Conservation (phyloP, 306 rosid genomes). For the Parietaria judaica region DNA sequence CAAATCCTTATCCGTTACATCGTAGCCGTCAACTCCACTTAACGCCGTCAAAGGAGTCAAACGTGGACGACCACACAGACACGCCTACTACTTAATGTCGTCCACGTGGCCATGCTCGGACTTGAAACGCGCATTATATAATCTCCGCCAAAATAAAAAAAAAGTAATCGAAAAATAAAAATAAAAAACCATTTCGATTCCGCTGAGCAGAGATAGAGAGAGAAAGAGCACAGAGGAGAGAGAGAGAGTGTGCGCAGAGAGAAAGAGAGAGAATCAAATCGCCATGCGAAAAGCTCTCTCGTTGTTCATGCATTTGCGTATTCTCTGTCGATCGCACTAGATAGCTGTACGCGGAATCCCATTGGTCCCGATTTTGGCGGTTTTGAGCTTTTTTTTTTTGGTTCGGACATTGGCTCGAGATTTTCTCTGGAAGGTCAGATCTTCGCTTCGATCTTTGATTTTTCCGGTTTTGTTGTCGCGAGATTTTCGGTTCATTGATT, state of each 20-base stretch:
- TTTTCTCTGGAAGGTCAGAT: conserved; percentile 40
- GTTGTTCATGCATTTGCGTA: not conserved
- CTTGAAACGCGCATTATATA: conserved; percentile 27
- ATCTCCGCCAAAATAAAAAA: not conserved
- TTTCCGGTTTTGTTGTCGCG: not conserved
- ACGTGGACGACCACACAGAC: conserved; percentile 12
- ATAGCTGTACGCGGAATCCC: not conserved
- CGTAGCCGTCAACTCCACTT: no score
- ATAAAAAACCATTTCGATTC: conserved; percentile 18
- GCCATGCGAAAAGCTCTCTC: not conserved
- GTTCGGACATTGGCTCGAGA: conserved; percentile 47
- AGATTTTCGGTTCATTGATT: not conserved
- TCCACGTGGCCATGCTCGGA: conserved; percentile 40
- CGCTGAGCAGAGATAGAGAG: not conserved
- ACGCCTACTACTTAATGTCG: conserved; percentile 1
- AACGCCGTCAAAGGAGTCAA: conserved; percentile 2
- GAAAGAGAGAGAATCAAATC: not conserved
- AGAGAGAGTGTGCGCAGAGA: not conserved
- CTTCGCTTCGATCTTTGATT: conserved; percentile 4
- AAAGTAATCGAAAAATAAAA: not conserved
- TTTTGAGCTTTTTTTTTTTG: conserved; percentile 44
- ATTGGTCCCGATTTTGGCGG: conserved; percentile 61
- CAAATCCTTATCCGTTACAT: no score
- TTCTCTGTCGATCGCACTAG: not conserved
- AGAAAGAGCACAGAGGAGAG: not conserved